Evolutionary conservation across 352 stramenopile species (phyloP).

Genomic region (Phytopythium aichiense): DNA sequence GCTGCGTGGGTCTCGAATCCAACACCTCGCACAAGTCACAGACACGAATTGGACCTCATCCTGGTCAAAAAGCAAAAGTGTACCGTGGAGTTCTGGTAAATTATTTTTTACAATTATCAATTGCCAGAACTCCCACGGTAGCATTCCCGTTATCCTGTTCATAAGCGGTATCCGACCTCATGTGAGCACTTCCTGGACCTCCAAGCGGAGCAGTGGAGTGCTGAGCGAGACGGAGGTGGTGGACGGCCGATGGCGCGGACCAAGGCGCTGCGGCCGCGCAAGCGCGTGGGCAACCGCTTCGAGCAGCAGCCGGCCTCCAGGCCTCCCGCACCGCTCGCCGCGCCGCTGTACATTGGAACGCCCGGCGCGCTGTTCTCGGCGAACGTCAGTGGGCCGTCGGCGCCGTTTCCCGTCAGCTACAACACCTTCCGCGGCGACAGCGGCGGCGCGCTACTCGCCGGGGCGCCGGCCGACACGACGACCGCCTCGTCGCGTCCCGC

Average conservation of each 20-base stretch:
- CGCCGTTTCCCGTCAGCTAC: not conserved
- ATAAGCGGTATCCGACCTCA: no score
- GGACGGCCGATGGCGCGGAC: slow-evolving; percentile 23
- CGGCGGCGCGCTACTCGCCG: slow-evolving; percentile 5
- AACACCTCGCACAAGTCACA: no score
- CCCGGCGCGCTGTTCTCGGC: slow-evolving; percentile 3
- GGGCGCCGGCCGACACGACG: not conserved
- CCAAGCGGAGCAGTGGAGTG: no score
- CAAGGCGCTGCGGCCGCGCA: slow-evolving; percentile 31
- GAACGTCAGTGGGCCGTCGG: not conserved
- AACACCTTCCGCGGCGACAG: slow-evolving; percentile 6
- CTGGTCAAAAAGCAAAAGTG: no score
- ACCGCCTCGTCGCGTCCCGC: not conserved
- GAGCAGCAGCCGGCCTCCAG: slow-evolving; percentile 4
- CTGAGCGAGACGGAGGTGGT: no score
- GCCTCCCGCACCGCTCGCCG: not conserved
- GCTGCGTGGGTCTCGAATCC: no score
- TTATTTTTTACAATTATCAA: no score
- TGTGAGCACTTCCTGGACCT: not conserved
- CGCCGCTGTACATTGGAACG: not conserved
- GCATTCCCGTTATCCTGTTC: no score
- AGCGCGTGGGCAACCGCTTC: slow-evolving; percentile 17
- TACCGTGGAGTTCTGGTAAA: no score
- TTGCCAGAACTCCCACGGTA: no score
- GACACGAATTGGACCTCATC: no score